These are phyloP conservation scores for Pythium scleroteichum DNA, from an alignment of 352 stramenopile genomes.

Conservation along the genomic window DNA sequence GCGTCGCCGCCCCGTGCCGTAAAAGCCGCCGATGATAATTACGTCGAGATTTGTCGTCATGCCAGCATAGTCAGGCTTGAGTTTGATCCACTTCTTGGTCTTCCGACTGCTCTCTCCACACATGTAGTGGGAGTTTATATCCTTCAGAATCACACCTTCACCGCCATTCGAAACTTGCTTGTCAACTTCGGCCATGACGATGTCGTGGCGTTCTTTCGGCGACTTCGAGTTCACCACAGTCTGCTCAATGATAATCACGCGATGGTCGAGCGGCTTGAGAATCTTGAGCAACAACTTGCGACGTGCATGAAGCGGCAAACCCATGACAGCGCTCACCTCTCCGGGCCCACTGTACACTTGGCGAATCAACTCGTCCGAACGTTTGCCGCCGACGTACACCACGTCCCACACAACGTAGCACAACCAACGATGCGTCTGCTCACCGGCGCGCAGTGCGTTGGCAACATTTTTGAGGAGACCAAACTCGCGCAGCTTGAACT, in stretches of 20 bases:
- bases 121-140: conserved; percentile 88
- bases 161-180: conserved; percentile 67
- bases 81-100: conserved; percentile 84
- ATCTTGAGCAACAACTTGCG: conserved; percentile 64
- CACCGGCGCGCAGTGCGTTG: conserved; percentile 49
- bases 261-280: conserved; percentile 69
- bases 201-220: conserved; percentile 73
- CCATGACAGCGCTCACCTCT: conserved; percentile 69
- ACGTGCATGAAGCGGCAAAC: conserved; percentile 61
- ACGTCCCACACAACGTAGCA: conserved; percentile 88
- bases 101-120: conserved; percentile 79
- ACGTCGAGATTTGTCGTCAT: conserved; percentile 84
- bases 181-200: conserved; percentile 84
- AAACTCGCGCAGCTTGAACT: conserved; percentile 78
- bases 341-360: conserved; percentile 65
- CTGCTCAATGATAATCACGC: conserved; percentile 79
- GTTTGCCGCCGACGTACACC: conserved; percentile 62
- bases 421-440: conserved; percentile 70
- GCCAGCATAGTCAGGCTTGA: conserved; percentile 86
- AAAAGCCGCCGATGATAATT: conserved; percentile 82
- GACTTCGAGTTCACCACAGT: conserved; percentile 74
- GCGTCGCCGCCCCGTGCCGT: conserved; percentile 69
- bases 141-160: conserved; percentile 85
- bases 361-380: conserved; percentile 51
- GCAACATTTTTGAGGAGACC: conserved; percentile 81